These are phyloP conservation scores for Paramyrothecium sp. DNA, from an alignment of 2,329 filamentous ascomycete species.

Conservation along the genomic window DNA sequence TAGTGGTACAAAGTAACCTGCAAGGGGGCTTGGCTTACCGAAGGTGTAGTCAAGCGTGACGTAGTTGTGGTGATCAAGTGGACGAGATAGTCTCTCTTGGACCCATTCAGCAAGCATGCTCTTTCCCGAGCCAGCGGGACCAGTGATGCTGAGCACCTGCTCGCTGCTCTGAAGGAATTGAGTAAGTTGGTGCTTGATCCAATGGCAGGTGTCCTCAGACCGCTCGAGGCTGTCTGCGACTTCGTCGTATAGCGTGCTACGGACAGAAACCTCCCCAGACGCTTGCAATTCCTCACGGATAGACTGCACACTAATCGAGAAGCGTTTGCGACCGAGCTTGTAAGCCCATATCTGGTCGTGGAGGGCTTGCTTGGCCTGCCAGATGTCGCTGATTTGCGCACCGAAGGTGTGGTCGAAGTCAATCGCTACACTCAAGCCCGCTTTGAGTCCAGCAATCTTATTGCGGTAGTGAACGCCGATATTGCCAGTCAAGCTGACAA, in stretches of 20 bases:
- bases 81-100: conserved; percentile 35
- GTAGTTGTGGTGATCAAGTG: conserved; percentile 31
- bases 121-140: conserved; percentile 32
- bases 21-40: conserved; percentile 19
- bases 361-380: conserved; percentile 28
- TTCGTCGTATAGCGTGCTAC: conserved; percentile 27
- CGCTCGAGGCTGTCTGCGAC: conserved; percentile 33
- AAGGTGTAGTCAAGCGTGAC: conserved; percentile 34
- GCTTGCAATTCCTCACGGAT: conserved; percentile 30
- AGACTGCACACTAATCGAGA: conserved; percentile 21
- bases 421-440: conserved; percentile 21
- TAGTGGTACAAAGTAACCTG: neutral
- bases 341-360: conserved; percentile 33
- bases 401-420: conserved; percentile 36
- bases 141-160: conserved; percentile 32
- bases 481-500: conserved; percentile 31
- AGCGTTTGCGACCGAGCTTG: conserved; percentile 23
- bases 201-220: conserved; percentile 37
- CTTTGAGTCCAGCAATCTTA: conserved; percentile 26
- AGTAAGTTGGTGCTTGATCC: conserved; percentile 31
- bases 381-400: conserved; percentile 29
- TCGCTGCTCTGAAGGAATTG: conserved; percentile 32
- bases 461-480: conserved; percentile 33
- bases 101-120: conserved; percentile 38
- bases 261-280: conserved; percentile 22